These are phyloP conservation scores for Venturia asperata DNA, from an alignment of 2,329 filamentous ascomycete species.

Conservation along the genomic window DNA sequence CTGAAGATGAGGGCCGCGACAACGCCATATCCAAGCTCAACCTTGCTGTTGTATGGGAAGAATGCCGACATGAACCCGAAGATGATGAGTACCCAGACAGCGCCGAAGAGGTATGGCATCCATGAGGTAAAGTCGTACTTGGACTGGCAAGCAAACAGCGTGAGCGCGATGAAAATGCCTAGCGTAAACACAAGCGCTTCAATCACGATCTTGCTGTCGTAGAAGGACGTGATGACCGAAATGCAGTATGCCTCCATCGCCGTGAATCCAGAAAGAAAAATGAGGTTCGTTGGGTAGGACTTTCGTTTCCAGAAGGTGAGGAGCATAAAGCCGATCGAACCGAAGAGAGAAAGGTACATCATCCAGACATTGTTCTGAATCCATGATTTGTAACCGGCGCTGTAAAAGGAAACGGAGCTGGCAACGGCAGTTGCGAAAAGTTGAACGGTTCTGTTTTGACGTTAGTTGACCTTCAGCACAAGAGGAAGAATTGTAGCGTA, in stretches of 20 bases:
- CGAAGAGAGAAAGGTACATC: slow-evolving; percentile 81
- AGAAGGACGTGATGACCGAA: slow-evolving; percentile 87
- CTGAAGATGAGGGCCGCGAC: slow-evolving; percentile 82
- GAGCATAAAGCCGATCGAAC: slow-evolving; percentile 74
- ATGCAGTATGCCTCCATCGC: slow-evolving; percentile 88
- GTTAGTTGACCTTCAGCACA: slow-evolving; percentile 10
- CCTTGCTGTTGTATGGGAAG: slow-evolving; percentile 73
- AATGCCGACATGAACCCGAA: slow-evolving; percentile 92
- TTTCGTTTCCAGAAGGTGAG: slow-evolving; percentile 94
- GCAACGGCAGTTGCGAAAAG: slow-evolving; percentile 76
- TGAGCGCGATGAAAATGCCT: slow-evolving; percentile 57
- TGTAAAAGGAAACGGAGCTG: slow-evolving; percentile 81
- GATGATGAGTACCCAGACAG: slow-evolving; percentile 80
- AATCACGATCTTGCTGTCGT: slow-evolving; percentile 74
- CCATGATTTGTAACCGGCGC: slow-evolving; percentile 69
- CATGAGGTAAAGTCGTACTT: slow-evolving; percentile 98
- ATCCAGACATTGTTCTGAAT: slow-evolving; percentile 77
- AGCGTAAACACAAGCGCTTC: slow-evolving; percentile 82
- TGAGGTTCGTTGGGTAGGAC: slow-evolving; percentile 86
- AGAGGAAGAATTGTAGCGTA: slow-evolving; percentile 31
- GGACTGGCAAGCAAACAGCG: slow-evolving; percentile 87
- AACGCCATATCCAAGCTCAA: slow-evolving; percentile 80
- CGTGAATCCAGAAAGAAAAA: slow-evolving; percentile 89
- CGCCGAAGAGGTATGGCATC: slow-evolving; percentile 91
- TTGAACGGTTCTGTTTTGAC: slow-evolving; percentile 61